These are phyloP conservation scores for Xylaria sp. DNA, from an alignment of 2,329 filamentous ascomycete species.

Conservation along the genomic window DNA sequence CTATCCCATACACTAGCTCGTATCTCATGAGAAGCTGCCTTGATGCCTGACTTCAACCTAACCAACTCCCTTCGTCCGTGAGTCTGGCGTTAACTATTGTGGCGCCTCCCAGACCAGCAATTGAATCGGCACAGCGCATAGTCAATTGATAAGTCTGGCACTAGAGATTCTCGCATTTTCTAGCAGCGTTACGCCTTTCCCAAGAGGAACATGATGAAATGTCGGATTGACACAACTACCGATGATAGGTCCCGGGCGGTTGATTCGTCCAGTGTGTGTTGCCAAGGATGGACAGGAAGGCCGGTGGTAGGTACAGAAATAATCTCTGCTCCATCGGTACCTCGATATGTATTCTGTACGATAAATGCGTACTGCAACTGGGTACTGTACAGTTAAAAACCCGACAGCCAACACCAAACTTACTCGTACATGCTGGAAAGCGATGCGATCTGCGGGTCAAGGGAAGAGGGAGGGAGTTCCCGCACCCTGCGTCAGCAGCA, in stretches of 20 bases:
- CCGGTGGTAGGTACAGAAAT: neutral
- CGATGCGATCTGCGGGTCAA: neutral
- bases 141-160: neutral
- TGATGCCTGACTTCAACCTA: too few relatives aligned
- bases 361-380: neutral
- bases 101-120: neutral
- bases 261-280: neutral
- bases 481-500: constrained; percentile 8
- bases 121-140: neutral
- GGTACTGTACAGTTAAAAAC: neutral
- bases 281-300: neutral
- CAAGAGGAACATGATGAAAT: neutral
- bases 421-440: neutral
- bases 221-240: neutral
- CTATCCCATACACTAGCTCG: neutral
- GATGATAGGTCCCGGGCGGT: neutral
- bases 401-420: neutral
- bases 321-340: neutral
- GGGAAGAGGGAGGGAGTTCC: constrained; percentile 17
- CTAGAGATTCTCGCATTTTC: neutral
- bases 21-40: too few relatives aligned
- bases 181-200: neutral
- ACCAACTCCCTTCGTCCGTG: neutral
- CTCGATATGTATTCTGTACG: neutral
- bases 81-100: neutral